Evolutionary conservation across 257 asterid species (phyloP).

Genomic region (Coffea canephora): DNA sequence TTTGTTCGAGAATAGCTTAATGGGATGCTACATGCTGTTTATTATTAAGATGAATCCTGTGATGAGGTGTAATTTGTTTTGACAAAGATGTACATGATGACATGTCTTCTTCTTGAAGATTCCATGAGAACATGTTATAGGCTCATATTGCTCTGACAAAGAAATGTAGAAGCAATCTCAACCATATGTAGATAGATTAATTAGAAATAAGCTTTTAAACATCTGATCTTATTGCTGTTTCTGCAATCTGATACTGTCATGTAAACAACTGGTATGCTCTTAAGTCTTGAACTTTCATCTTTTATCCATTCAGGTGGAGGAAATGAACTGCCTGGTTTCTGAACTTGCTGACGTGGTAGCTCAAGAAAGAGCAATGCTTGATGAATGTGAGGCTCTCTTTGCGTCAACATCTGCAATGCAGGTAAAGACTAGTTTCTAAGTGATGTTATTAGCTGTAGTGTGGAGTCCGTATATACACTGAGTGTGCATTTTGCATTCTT

Average conservation of each 20-base stretch:
- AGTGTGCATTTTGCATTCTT: background rate
- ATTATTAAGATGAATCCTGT: too few species aligned
- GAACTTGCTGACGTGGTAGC: constrained; percentile 85
- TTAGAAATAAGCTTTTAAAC: background rate
- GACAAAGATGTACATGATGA: background rate
- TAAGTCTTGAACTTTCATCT: constrained; percentile 2
- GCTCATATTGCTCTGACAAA: background rate
- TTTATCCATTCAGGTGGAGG: constrained; percentile 55
- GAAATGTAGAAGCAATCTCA: background rate
- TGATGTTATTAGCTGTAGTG: background rate
- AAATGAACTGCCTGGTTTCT: constrained; percentile 56
- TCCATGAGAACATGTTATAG: background rate
- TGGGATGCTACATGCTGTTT: background rate
- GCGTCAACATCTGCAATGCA: constrained; percentile 64
- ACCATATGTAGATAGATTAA: background rate
- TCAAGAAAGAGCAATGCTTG: constrained; percentile 75
- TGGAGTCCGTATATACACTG: background rate
- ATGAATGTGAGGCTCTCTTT: constrained; percentile 63
- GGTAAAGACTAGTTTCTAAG: constrained; percentile 37
- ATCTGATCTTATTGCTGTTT: background rate
- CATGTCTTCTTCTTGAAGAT: background rate
- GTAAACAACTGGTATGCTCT: background rate
- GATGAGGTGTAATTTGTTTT: background rate
- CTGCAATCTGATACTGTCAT: background rate
- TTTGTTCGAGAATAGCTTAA: background rate